These are phyloP conservation scores for Pichia sp. DNA, from an alignment of 1,139 yeast species.

Conservation along the genomic window DNA sequence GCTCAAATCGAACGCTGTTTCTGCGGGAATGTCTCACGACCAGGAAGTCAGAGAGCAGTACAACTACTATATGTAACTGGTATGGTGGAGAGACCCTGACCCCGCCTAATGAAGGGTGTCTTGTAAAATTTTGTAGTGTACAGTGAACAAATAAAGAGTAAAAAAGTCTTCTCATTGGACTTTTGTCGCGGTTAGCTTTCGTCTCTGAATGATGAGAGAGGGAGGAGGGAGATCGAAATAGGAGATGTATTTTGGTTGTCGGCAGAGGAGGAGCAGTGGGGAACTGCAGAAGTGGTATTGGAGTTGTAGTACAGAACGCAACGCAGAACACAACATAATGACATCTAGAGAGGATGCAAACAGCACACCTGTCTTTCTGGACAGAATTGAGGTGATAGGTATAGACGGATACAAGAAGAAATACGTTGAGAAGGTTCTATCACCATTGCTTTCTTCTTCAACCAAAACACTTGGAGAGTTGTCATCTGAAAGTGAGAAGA, in stretches of 20 bases:
- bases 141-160: too few relatives aligned
- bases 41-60: constrained; percentile 1
- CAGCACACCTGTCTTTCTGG: constrained; percentile 40
- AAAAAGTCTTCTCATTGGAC: background rate
- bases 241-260: background rate
- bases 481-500: constrained; percentile 27
- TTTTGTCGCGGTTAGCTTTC: background rate
- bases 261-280: background rate
- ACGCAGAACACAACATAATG: constrained; percentile 2
- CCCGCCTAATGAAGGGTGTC: too few relatives aligned
- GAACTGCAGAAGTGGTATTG: background rate
- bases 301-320: background rate
- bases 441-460: constrained; percentile 41
- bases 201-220: background rate
- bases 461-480: constrained; percentile 47
- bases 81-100: too few relatives aligned
- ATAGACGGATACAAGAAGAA: constrained; percentile 45
- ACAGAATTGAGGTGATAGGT: constrained; percentile 45
- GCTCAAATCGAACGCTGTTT: background rate
- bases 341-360: constrained; percentile 16
- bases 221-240: background rate
- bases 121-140: too few relatives aligned
- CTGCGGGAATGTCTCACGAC: background rate
- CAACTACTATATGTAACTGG: constrained; percentile 3
- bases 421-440: constrained; percentile 44